Percentiles rank a stretch among this genome's conserved stretches.
These are phyloP conservation scores for Pseudogymnoascus sp. DNA, from an alignment of 2,329 filamentous ascomycete species.

Conservation along the genomic window DNA sequence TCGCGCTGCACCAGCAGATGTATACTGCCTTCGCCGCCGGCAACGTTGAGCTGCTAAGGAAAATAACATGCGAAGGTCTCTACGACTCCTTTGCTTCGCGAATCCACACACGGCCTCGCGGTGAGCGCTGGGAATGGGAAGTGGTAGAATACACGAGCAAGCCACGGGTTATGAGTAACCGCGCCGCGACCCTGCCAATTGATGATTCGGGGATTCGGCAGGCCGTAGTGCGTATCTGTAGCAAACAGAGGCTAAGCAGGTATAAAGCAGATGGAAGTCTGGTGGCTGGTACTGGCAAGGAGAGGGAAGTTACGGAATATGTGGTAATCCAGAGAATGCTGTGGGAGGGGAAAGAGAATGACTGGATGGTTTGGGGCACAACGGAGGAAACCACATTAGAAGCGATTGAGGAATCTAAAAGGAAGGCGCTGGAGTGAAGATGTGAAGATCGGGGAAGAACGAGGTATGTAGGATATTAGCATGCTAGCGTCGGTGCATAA, in stretches of 20 bases:
- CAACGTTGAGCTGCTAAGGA: conserved; percentile 43
- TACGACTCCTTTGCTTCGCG: conserved; percentile 43
- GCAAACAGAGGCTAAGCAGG: conserved; percentile 46
- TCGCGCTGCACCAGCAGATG: conserved; percentile 54
- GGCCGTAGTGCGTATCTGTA: conserved; percentile 54
- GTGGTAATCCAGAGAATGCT: conserved; percentile 52
- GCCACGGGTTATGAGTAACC: conserved; percentile 40
- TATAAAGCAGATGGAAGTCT: conserved; percentile 30
- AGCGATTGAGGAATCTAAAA: conserved; percentile 20
- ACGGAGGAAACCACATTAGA: conserved; percentile 44
- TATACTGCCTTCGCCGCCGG: conserved; percentile 54
- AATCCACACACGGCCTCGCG: conserved; percentile 44
- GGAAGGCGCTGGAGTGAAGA: conserved; percentile 3
- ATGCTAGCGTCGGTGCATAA: not conserved
- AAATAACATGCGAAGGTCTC: conserved; percentile 48
- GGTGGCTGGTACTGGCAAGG: conserved; percentile 42
- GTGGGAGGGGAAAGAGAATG: conserved; percentile 35
- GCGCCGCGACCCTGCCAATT: conserved; percentile 41
- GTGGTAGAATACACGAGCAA: conserved; percentile 43
- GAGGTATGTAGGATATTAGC: not conserved
- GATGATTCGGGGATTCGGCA: conserved; percentile 43
- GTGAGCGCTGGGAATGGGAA: conserved; percentile 43
- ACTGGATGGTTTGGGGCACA: conserved; percentile 62
- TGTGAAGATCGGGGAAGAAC: not conserved
- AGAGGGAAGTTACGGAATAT: conserved; percentile 55